A percentile compares a stretch with the other conserved stretches of the same genome.
These are phyloP conservation scores for Saturnispora dispora DNA, from an alignment of 805 yeast species.

Conservation along the genomic window DNA sequence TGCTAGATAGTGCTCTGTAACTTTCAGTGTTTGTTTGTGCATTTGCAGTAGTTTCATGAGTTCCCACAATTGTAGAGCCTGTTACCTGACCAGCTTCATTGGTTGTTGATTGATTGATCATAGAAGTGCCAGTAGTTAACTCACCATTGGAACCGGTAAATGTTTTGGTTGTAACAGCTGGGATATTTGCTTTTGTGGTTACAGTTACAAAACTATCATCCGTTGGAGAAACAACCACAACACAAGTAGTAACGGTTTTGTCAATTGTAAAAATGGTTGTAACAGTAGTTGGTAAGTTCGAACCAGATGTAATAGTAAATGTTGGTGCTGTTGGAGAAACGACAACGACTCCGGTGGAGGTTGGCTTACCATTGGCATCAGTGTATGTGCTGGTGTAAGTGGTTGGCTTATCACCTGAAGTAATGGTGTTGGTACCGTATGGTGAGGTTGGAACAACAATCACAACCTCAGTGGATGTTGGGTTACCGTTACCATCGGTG, in stretches of 20 bases:
- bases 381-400: neutral
- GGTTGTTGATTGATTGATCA: too few relatives aligned
- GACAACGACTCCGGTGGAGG: neutral
- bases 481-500: neutral
- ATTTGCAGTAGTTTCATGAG: too few relatives aligned
- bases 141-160: too few relatives aligned
- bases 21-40: too few relatives aligned
- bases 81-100: too few relatives aligned
- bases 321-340: neutral
- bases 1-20: too few relatives aligned
- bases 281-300: neutral
- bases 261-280: neutral
- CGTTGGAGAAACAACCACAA: neutral
- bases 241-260: neutral
- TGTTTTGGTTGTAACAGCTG: neutral
- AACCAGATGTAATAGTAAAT: neutral
- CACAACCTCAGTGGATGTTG: neutral
- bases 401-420: neutral
- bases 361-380: neutral
- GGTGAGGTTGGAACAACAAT: neutral
- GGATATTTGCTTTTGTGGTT: neutral
- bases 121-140: too few relatives aligned
- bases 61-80: too few relatives aligned
- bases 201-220: neutral
- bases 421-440: neutral